Percentiles rank a stretch among this genome's conserved stretches.
These are phyloP conservation scores for Acaromyces ingoldii DNA, from an alignment of 1,284 basidiomycete genomes.

Conservation along the genomic window DNA sequence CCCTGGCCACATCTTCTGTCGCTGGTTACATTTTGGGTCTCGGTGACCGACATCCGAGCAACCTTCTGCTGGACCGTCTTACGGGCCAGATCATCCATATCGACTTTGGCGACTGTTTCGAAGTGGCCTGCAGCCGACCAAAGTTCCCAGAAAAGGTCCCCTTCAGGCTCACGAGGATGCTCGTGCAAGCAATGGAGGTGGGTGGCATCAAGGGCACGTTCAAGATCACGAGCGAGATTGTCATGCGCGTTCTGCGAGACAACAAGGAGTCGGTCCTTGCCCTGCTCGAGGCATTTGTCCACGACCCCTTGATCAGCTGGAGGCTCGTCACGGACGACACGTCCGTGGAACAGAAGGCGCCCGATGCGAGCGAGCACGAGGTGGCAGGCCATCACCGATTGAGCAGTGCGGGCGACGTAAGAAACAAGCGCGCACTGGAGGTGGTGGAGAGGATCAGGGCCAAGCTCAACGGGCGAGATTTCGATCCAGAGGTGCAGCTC, in stretches of 20 bases:
- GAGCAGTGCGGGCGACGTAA: constrained; percentile 23
- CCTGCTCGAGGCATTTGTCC: constrained; percentile 77
- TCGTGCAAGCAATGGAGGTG: constrained; percentile 98
- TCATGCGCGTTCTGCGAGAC: constrained; percentile 90
- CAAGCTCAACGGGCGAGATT: constrained; percentile 47
- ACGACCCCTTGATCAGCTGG: constrained; percentile 62
- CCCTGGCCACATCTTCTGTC: constrained; percentile 62
- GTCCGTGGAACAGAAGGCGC: constrained; percentile 27
- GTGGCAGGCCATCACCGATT: constrained; percentile 10
- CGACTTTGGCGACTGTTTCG: constrained; percentile 67
- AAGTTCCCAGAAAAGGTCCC: constrained; percentile 99
- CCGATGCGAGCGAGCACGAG: constrained; percentile 45
- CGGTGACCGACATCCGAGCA: constrained; percentile 97
- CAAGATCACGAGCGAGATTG: constrained; percentile 90
- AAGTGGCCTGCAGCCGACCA: constrained; percentile 61
- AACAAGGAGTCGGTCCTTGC: constrained; percentile 98
- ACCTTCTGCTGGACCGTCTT: constrained; percentile 83
- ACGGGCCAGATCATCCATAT: constrained; percentile 96
- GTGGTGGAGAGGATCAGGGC: constrained; percentile 49
- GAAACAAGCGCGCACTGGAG: constrained; percentile 45
- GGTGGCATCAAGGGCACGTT: constrained; percentile 93
- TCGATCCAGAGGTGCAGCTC: constrained; percentile 33
- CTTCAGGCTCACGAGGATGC: constrained; percentile 95
- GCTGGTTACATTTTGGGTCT: constrained; percentile 81
- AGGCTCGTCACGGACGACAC: constrained; percentile 46